Conservation (phyloP, 495 filamentous ascomycete genomes). For the Xylaria longipes region DNA sequence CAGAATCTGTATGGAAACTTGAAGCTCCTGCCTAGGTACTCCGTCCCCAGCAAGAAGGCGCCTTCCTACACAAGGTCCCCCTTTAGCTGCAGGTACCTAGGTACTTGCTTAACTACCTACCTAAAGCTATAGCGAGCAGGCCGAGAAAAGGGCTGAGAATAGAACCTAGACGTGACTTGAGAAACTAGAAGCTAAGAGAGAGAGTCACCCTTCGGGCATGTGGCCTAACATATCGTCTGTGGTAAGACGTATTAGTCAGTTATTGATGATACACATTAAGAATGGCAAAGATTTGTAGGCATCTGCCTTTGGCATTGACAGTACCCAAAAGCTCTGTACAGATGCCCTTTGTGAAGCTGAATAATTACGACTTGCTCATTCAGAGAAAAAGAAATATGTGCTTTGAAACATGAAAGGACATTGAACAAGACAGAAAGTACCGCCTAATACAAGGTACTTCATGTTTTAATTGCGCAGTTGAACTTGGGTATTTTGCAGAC, state of each 20-base stretch:
- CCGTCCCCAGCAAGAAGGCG: too few species aligned
- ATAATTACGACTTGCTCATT: neutral
- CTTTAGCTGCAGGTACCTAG: too few species aligned
- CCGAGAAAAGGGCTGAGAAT: too few species aligned
- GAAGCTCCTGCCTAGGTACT: too few species aligned
- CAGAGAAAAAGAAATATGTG: neutral
- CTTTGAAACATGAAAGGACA: constrained; percentile 17
- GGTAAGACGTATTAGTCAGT: neutral
- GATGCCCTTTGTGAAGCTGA: neutral
- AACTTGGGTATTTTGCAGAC: neutral
- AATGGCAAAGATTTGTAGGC: neutral
- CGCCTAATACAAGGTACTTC: neutral
- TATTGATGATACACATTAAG: neutral
- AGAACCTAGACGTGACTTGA: neutral
- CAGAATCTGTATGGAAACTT: too few species aligned
- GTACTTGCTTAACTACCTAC: too few species aligned
- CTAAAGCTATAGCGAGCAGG: too few species aligned
- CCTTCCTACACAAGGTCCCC: too few species aligned
- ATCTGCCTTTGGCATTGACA: neutral
- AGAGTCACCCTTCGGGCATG: neutral
- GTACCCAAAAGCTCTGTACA: neutral
- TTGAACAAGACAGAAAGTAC: constrained; percentile 6
- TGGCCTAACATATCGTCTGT: neutral
- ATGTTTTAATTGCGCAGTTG: constrained; percentile 1
- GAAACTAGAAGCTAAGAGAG: neutral